Conservation (phyloP, 2,329 filamentous ascomycete species). For the Penicillium sp. region DNA sequence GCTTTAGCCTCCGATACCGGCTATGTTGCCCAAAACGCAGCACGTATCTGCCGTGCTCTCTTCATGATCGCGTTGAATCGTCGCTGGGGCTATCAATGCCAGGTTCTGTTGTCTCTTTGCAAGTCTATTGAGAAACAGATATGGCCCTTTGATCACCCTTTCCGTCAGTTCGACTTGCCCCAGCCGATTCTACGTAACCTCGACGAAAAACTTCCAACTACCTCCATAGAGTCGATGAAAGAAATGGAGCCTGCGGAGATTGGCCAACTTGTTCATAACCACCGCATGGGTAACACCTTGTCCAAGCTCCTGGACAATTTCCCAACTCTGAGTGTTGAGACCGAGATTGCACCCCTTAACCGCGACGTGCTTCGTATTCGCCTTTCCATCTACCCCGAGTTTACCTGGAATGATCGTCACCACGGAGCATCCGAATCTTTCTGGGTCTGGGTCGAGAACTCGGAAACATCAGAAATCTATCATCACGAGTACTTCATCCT, state of each 20-base stretch:
- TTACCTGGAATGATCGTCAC: conserved; percentile 85
- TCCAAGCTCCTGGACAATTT: conserved; percentile 78
- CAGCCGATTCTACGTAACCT: conserved; percentile 74
- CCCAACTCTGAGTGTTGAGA: conserved; percentile 80
- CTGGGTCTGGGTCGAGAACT: conserved; percentile 98
- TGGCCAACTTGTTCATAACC: conserved; percentile 81
- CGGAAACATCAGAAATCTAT: conserved; percentile 92
- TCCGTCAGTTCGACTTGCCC: conserved; percentile 88
- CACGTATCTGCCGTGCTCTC: conserved; percentile 82
- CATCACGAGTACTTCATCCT: conserved; percentile 96
- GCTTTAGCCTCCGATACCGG: conserved; percentile 83
- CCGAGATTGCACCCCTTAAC: conserved; percentile 90
- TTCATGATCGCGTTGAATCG: conserved; percentile 97
- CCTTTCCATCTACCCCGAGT: conserved; percentile 77
- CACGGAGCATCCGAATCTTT: conserved; percentile 93
- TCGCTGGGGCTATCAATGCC: conserved; percentile 89
- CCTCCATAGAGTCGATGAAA: conserved; percentile 70
- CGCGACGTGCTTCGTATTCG: conserved; percentile 88
- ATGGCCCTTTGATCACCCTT: conserved; percentile 89
- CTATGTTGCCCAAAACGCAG: conserved; percentile 91
- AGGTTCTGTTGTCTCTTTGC: conserved; percentile 80
- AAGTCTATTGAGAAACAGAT: conserved; percentile 95
- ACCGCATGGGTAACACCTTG: conserved; percentile 73
- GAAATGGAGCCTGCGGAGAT: conserved; percentile 93
- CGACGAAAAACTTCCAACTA: conserved; percentile 64